Base-by-base conservation (phyloP, 495 filamentous ascomycete genomes). In the Talaromyces adpressus region DNA sequence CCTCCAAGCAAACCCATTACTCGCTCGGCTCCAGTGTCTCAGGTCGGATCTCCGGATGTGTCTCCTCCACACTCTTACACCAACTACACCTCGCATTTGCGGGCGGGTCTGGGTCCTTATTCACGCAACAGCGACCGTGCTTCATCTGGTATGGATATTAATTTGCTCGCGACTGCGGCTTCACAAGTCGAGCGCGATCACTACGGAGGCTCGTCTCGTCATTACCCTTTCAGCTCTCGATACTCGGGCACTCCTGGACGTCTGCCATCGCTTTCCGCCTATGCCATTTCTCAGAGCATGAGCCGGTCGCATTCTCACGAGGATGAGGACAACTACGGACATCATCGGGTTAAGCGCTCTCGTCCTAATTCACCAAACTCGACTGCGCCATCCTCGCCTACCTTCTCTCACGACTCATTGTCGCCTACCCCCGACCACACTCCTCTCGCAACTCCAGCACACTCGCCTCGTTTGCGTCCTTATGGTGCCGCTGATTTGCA, bases 401-500 rank as follows among this genome's bases (percentile, higher is more conserved):
- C 91, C 34, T 98, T 97, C 78, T 97, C 94, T 6, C 91, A 97
- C 75, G 93, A 95, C 78, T 97, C 93, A 8, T 85, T 91, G 25
- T 98, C 95, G 1, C 95, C 94, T 1, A 98, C 94, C 2, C 95
- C 94, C 2, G 94, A 97, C 70, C 92, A 97, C 80, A 98, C 95
- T 14, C 94, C 94, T 6, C 83, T 98, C 51, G 94, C 93, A 32
- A 98, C 94, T 2, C 94, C 94, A 0, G 92, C 92, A 30, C 94
- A 98, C 77, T 98, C 95, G 5, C 94, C 94, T 22, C 91, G 94
- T 30, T 81, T 98, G 60, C 86, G 90, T 59, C 94, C 94, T 6
- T 82, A 87, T 63, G 85, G 85, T 34, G 72, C 79, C 67, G 84
- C 79, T 66, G 90, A 92, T 72, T 74, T 90, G 66, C 88, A 90